Base-by-base conservation (phyloP, 371 early-diverging fungal genomes). In the Catenaria anguillulae region DNA sequence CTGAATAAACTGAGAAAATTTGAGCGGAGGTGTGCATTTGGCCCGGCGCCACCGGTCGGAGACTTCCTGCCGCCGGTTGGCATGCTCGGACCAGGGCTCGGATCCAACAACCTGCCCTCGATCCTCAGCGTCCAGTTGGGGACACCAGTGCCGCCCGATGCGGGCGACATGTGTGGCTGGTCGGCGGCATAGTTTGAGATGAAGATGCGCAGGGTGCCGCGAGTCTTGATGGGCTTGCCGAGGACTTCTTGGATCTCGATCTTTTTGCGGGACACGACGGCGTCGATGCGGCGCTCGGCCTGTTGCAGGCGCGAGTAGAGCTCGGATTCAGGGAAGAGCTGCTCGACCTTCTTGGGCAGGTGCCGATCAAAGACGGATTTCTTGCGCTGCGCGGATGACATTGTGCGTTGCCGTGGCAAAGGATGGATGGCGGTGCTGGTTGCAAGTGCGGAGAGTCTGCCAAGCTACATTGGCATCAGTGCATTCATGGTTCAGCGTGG, bases 51-150 rank as follows among this genome's bases (percentile, higher is more conserved):
- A n/a, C n/a, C n/a, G n/a, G n/a, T 21, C 23, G 33, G 33, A 26
- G 60, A 48, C 40, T 26, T 35, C 40, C 10, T 5, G 40, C 10
- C 17, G 5, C 40, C 40, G 29, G 34, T 21, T 10, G 4, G 17
- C 33, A n/a, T 62, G 15, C 35, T 77, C 36, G 83, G 68, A 46
- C 75, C 73, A 74, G 77, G 62, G 35, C 35, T 52, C 33, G 78
- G 83, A 62, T 90, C 90, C 33, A 96, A 72, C 58, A 96, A 74
- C 56, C 86, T 71, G 33, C 97, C 97, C 66, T 93, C 90, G 33
- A 97, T 80, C 62, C 83, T 83, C 48, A 97, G 77, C 19, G 93
- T 93, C 97, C 97, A 97, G 40, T 83, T 81, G 5, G 94, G 91
- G 40, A 80, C 75, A 35, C 75, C 76, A 8, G 75, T 74, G 17